Percentiles rank a stretch among this genome's conserved stretches.
These are phyloP conservation scores for Geotrichum fermentans DNA, from an alignment of 1,139 yeast genomes.

Conservation along the genomic window DNA sequence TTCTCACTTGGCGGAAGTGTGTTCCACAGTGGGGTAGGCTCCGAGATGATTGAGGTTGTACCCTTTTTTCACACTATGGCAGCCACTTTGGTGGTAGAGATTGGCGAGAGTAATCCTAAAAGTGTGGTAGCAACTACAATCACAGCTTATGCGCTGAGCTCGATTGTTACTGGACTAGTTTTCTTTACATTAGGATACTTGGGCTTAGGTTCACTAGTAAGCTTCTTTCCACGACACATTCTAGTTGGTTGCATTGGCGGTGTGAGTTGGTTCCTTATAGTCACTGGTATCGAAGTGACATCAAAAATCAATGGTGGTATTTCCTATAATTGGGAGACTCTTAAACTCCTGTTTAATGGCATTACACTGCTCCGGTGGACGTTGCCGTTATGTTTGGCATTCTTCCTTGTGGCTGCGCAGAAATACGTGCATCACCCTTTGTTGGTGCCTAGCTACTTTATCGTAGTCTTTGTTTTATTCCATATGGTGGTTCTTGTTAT, in stretches of 20 bases:
- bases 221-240: conserved; percentile 93
- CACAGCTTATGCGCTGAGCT: conserved; percentile 74
- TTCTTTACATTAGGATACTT: conserved; percentile 74
- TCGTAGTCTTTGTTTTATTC: conserved; percentile 60
- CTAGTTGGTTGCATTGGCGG: conserved; percentile 97
- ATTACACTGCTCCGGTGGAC: conserved; percentile 60
- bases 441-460: conserved; percentile 76
- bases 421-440: conserved; percentile 69
- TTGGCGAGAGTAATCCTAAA: conserved; percentile 52
- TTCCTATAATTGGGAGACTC: conserved; percentile 55
- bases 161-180: conserved; percentile 79
- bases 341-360: conserved; percentile 44
- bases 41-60: conserved; percentile 97
- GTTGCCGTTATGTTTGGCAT: conserved; percentile 62
- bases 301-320: conserved; percentile 74
- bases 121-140: conserved; percentile 82
- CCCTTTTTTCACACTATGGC: conserved; percentile 98
- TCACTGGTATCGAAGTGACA: conserved; percentile 87
- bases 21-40: conserved; percentile 84
- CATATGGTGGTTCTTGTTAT: conserved; percentile 61
- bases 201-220: conserved; percentile 77
- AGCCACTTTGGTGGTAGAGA: conserved; percentile 52
- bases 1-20: conserved; percentile 89
- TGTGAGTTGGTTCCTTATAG: conserved; percentile 85
- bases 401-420: conserved; percentile 50